A percentile compares a stretch with the other conserved stretches of the same genome.
These are phyloP conservation scores for Plasmodium knowlesi DNA, from an alignment of 169 alveolate genomes.

Conservation along the genomic window DNA sequence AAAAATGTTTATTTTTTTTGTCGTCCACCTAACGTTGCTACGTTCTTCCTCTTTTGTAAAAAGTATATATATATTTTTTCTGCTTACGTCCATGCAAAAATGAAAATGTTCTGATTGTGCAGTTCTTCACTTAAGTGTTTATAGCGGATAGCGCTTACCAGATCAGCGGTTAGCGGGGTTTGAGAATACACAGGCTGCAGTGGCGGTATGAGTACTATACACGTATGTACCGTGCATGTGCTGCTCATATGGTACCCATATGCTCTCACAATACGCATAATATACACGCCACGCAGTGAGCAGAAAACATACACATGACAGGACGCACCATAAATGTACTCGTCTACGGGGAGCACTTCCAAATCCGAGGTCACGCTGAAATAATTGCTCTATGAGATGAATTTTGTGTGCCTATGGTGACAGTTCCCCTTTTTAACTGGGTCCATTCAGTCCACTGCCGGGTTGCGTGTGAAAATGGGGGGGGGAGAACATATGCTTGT, in stretches of 20 bases:
- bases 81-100: not conserved
- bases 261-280: too few relatives aligned
- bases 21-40: not conserved
- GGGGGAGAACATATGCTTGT: not conserved
- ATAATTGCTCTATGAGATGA: not conserved
- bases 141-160: not conserved
- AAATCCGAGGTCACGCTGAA: not conserved
- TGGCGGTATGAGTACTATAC: not conserved
- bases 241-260: not conserved
- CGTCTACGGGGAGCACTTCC: not conserved
- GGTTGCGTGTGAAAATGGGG: not conserved
- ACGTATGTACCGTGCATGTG: not conserved
- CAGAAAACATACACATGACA: not conserved
- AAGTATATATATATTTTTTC: not conserved
- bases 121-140: not conserved
- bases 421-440: too few relatives aligned
- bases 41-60: not conserved
- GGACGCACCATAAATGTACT: not conserved
- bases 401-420: not conserved
- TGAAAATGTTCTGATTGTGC: not conserved
- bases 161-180: not conserved
- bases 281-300: not conserved
- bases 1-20: not conserved
- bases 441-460: too few relatives aligned
- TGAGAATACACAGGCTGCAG: not conserved